Evolutionary conservation across 345 rosid genomes (phyloP).

Genomic region (Hirschfeldia incana): DNA sequence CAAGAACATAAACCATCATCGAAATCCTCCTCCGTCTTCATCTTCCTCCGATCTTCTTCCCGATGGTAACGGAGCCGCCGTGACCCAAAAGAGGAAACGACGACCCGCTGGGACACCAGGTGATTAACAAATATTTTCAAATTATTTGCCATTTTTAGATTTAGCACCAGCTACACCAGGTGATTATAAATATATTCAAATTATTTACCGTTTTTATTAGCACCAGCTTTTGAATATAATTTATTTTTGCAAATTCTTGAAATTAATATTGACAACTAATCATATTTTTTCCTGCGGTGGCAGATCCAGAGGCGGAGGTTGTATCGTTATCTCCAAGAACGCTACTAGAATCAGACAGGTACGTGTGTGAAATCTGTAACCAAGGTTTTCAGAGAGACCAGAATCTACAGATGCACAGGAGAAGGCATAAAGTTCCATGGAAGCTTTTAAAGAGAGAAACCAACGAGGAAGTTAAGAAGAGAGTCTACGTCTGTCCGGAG

Average conservation of each 20-base stretch:
- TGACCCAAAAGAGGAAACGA: conserved; percentile 62
- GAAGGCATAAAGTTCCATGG: conserved; percentile 99
- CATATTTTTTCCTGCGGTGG: neutral
- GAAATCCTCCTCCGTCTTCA: conserved; percentile 37
- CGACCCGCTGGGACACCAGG: conserved; percentile 98
- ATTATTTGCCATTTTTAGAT: neutral
- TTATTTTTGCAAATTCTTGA: neutral
- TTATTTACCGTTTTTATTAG: neutral
- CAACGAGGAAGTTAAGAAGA: conserved; percentile 65
- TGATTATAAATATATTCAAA: conserved; percentile 19
- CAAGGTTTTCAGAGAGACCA: conserved; percentile 98
- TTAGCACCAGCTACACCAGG: conserved; percentile 19
- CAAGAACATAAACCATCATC: conserved; percentile 32
- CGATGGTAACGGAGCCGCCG: conserved; percentile 27
- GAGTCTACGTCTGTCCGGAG: conserved; percentile 94
- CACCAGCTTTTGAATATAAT: neutral
- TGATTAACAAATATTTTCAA: conserved; percentile 20
- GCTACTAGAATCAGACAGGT: conserved; percentile 89
- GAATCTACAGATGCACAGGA: conserved; percentile 95
- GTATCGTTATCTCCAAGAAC: conserved; percentile 95
- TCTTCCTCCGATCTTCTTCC: conserved; percentile 40
- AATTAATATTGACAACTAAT: conserved; percentile 1
- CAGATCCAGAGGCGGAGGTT: conserved; percentile 99
- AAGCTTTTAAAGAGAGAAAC: conserved; percentile 88
- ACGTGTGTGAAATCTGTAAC: conserved; percentile 98